Conservation (phyloP, 2,329 filamentous ascomycete species). For the Meredithiella fracta region DNA sequence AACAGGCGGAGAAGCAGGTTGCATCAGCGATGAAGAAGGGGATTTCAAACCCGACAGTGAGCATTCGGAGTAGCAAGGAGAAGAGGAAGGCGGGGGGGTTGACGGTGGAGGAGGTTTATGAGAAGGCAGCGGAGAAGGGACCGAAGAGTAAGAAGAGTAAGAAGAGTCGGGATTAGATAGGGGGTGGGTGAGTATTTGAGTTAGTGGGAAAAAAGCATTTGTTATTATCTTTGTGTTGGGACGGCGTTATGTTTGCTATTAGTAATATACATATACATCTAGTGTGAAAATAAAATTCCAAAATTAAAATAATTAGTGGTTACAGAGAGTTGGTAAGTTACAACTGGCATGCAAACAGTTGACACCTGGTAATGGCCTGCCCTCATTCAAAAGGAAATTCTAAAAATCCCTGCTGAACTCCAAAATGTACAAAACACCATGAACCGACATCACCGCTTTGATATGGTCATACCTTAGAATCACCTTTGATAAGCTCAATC, state of each 20-base stretch:
- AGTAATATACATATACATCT: conserved; percentile 1
- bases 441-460: too few relatives aligned
- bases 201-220: not conserved
- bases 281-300: not conserved
- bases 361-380: too few relatives aligned
- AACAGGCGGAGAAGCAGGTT: conserved; percentile 62
- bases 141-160: conserved; percentile 42
- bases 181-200: not conserved
- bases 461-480: too few relatives aligned
- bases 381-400: too few relatives aligned
- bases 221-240: not conserved
- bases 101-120: conserved; percentile 45
- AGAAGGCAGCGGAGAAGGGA: conserved; percentile 29
- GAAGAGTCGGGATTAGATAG: conserved; percentile 8
- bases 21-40: conserved; percentile 37
- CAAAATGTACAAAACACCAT: too few relatives aligned
- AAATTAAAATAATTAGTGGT: not conserved
- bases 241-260: not conserved
- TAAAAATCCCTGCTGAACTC: too few relatives aligned
- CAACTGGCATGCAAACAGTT: too few relatives aligned
- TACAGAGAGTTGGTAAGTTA: too few relatives aligned
- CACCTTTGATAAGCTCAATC: too few relatives aligned
- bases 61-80: conserved; percentile 42
- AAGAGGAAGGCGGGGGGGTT: conserved; percentile 49
- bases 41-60: conserved; percentile 60